These are phyloP conservation scores for Clitopilus passeckerianus DNA, from an alignment of 768 basidiomycete genomes.

Conservation along the genomic window DNA sequence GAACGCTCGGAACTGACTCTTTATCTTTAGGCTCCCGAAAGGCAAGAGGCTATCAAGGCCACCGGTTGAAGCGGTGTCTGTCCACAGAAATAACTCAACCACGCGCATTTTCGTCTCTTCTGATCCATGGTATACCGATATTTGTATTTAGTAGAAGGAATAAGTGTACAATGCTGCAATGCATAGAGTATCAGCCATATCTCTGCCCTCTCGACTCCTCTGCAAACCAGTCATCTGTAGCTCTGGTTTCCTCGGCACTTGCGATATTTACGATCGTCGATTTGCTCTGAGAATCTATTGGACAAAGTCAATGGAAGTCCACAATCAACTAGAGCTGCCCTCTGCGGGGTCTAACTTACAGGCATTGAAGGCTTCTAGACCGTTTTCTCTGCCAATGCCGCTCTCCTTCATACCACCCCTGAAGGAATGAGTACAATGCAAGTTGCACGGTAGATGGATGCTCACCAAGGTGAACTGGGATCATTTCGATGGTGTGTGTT, in stretches of 20 bases:
- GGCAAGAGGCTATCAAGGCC: slow-evolving; percentile 53
- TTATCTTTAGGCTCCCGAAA: slow-evolving; percentile 29
- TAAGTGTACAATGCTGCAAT: not conserved
- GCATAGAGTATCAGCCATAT: slow-evolving; percentile 51
- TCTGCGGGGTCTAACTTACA: slow-evolving; percentile 43
- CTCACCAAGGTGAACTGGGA: slow-evolving; percentile 83
- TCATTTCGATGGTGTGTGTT: slow-evolving; percentile 90
- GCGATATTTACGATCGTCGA: slow-evolving; percentile 77
- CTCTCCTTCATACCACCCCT: slow-evolving; percentile 92
- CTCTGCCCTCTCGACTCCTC: slow-evolving; percentile 46
- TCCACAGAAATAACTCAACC: too few species aligned
- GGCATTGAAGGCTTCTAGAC: slow-evolving; percentile 72
- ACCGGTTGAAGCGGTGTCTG: slow-evolving; percentile 25
- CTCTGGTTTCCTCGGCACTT: slow-evolving; percentile 48
- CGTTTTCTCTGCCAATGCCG: slow-evolving; percentile 85
- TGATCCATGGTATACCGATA: not conserved
- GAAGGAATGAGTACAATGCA: not conserved
- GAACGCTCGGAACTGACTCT: not conserved
- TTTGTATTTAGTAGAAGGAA: not conserved
- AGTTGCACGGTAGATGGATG: not conserved
- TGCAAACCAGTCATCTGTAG: slow-evolving; percentile 76
- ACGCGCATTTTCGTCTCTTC: not conserved
- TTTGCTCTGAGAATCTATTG: slow-evolving; percentile 78
- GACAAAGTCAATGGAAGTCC: not conserved
- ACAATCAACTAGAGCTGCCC: too few species aligned